Evolutionary conservation across 1,284 basidiomycete genomes (phyloP).

Genomic region (Cronartium ribicola): DNA sequence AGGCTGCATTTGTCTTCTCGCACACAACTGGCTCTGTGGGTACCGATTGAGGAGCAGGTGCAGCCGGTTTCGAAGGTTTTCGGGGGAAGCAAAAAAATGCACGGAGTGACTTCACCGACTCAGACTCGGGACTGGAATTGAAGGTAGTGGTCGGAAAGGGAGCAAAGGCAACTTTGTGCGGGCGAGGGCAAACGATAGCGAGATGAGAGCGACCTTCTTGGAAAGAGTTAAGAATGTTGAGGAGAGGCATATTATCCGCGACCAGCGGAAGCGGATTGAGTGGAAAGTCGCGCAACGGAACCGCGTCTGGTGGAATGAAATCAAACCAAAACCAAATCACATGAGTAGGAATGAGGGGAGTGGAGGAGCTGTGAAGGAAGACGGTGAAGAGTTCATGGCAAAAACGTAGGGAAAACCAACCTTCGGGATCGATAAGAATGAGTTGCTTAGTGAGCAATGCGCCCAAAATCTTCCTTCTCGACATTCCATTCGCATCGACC

Average conservation of each 20-base stretch:
- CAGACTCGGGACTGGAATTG: slow-evolving; percentile 55
- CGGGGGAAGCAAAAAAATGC: slow-evolving; percentile 60
- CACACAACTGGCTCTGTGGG: background rate
- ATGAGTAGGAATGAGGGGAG: background rate
- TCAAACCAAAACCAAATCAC: no score
- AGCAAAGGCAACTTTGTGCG: slow-evolving; percentile 87
- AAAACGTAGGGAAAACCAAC: background rate
- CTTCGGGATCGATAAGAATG: slow-evolving; percentile 38
- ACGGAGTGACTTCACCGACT: slow-evolving; percentile 51
- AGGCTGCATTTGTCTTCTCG: background rate
- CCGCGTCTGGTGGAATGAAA: slow-evolving; percentile 58
- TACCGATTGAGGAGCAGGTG: background rate
- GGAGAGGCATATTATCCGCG: slow-evolving; percentile 75
- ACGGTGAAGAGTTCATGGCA: background rate
- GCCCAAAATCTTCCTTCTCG: slow-evolving; percentile 18
- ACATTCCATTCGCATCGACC: background rate
- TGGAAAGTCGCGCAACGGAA: slow-evolving; percentile 70
- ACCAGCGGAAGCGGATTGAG: slow-evolving; percentile 80
- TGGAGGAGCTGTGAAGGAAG: background rate
- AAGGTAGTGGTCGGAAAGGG: slow-evolving; percentile 49
- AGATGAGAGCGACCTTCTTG: slow-evolving; percentile 87
- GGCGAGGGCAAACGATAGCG: slow-evolving; percentile 69
- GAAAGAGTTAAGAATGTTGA: slow-evolving; percentile 82
- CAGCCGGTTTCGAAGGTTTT: slow-evolving; percentile 60
- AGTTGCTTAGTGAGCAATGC: slow-evolving; percentile 36